These are phyloP conservation scores for Malbranchea cinnamomea DNA, from an alignment of 2,329 filamentous ascomycete species.

Conservation along the genomic window DNA sequence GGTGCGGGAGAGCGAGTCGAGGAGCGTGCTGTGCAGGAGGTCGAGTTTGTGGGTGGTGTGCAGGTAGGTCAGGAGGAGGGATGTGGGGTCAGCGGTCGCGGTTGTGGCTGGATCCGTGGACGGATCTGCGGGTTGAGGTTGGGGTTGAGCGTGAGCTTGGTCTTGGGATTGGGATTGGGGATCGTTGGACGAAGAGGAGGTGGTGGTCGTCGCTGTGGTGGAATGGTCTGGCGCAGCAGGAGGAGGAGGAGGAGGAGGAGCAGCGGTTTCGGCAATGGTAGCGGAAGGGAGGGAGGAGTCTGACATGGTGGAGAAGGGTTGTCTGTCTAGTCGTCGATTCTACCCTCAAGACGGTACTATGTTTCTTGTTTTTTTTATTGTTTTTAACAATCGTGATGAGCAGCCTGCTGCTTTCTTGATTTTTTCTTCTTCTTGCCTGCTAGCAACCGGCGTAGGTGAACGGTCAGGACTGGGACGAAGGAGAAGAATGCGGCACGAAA, in stretches of 20 bases:
- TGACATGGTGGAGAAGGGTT: background rate
- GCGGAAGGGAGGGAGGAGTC: background rate
- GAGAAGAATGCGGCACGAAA: background rate
- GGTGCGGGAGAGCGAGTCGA: constrained; percentile 39
- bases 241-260: background rate
- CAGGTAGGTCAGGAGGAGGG: constrained; percentile 30
- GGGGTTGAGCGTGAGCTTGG: constrained; percentile 7
- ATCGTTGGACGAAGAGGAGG: background rate
- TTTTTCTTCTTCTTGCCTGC: too few relatives aligned
- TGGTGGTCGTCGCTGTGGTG: background rate
- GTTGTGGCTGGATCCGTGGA: constrained; percentile 17
- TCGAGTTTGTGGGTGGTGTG: constrained; percentile 35
- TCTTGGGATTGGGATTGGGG: constrained; percentile 2
- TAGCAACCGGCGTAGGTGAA: background rate
- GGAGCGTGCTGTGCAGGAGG: constrained; percentile 40
- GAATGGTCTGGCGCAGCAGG: background rate
- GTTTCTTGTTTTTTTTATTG: too few relatives aligned
- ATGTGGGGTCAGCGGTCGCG: constrained; percentile 29
- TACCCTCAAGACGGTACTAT: too few relatives aligned
- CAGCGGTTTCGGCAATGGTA: background rate
- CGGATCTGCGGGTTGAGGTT: constrained; percentile 9
- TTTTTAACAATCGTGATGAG: too few relatives aligned
- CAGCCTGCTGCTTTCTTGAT: too few relatives aligned
- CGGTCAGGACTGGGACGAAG: background rate
- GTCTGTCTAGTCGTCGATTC: too few relatives aligned